Conservation (phyloP, 2,329 filamentous ascomycete species). For the Diplodia scrobiculata region DNA sequence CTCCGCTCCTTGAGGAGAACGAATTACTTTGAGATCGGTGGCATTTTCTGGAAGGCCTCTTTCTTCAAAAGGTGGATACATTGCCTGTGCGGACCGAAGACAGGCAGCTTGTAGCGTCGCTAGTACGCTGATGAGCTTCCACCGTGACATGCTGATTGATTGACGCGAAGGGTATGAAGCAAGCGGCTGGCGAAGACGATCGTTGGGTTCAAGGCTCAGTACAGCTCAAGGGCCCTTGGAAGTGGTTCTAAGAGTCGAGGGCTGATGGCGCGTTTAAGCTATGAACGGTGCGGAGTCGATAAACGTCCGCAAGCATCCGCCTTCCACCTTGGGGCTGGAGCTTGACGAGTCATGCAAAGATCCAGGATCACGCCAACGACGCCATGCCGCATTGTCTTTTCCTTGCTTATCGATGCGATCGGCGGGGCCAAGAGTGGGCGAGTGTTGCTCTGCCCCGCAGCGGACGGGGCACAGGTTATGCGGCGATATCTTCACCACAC, state of each 20-base stretch:
- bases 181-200: too few relatives aligned
- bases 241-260: too few relatives aligned
- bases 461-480: neutral
- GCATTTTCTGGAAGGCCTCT: constrained; percentile 2
- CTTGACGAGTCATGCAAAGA: neutral
- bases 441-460: neutral
- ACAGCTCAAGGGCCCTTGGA: too few relatives aligned
- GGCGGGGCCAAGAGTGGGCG: too few relatives aligned
- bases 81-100: neutral
- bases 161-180: neutral
- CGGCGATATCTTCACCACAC: too few relatives aligned
- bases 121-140: neutral
- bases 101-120: neutral
- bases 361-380: too few relatives aligned
- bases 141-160: neutral
- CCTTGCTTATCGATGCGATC: too few relatives aligned
- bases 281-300: neutral
- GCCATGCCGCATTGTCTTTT: too few relatives aligned
- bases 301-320: neutral
- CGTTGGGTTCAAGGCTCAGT: too few relatives aligned
- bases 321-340: constrained; percentile 7
- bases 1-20: constrained; percentile 37
- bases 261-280: neutral
- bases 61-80: constrained; percentile 4
- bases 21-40: constrained; percentile 38